Conservation (phyloP, 2,329 filamentous ascomycete species). For the Colletotrichum nymphaeae region DNA sequence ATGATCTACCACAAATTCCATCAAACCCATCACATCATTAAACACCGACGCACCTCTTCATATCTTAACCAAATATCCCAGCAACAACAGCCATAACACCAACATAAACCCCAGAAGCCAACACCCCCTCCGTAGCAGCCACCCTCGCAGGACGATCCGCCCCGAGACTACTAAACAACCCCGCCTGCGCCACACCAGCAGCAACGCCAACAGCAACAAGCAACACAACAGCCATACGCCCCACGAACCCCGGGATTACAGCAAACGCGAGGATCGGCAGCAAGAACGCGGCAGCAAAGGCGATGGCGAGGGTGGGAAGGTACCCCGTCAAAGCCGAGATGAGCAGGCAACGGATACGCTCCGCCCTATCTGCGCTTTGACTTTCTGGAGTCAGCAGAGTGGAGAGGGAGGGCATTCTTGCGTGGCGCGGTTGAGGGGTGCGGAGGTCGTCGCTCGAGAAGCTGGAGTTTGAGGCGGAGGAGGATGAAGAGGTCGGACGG, state of each 20-base stretch:
- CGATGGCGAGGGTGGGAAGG: constrained; percentile 50
- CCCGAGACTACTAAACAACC: constrained; percentile 40
- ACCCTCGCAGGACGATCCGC: constrained; percentile 35
- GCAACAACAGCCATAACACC: constrained; percentile 50
- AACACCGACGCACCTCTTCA: too few species aligned
- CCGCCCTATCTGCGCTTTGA: background rate
- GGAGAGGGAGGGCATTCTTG: background rate
- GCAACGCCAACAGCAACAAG: constrained; percentile 61
- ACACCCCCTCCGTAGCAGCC: constrained; percentile 35
- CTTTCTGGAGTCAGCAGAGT: background rate
- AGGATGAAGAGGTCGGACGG: background rate
- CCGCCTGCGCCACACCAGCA: constrained; percentile 43
- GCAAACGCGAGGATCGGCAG: constrained; percentile 69
- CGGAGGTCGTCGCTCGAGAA: constrained; percentile 23
- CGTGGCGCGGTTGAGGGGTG: constrained; percentile 33
- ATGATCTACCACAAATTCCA: background rate
- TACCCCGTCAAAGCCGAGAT: constrained; percentile 9
- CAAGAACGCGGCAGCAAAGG: constrained; percentile 63
- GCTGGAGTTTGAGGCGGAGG: background rate
- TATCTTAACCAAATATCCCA: constrained; percentile 37
- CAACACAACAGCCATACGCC: constrained; percentile 67
- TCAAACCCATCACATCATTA: too few species aligned
- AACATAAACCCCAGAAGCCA: constrained; percentile 47
- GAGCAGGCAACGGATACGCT: background rate
- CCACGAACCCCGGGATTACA: constrained; percentile 66